phyloP scores from a whole-genome alignment of 2,329 filamentous ascomycete genomes.

The Acrodontium crateriforme region DNA sequence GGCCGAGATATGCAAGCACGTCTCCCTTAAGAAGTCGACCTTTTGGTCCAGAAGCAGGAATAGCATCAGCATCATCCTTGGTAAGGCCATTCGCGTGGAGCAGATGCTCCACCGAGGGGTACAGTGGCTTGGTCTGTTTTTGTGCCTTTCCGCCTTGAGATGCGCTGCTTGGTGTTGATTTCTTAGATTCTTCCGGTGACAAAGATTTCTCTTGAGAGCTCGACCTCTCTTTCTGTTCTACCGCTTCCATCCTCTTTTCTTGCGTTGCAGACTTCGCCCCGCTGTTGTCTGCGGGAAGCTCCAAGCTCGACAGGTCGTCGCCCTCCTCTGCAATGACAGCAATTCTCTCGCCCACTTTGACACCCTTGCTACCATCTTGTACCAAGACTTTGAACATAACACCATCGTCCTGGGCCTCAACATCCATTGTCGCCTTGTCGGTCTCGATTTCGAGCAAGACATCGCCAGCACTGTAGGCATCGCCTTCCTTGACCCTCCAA shows the following conservation, averaged over 20 bases:
- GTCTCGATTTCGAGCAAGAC: slow-evolving; percentile 87
- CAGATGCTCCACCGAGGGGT: slow-evolving; percentile 73
- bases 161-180: slow-evolving; percentile 1
- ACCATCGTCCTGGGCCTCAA: slow-evolving; percentile 83
- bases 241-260: slow-evolving; percentile 10
- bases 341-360: slow-evolving; percentile 69
- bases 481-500: slow-evolving; percentile 81
- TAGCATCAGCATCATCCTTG: slow-evolving; percentile 62
- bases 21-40: slow-evolving; percentile 90
- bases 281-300: slow-evolving; percentile 55
- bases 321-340: slow-evolving; percentile 69
- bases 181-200: not conserved
- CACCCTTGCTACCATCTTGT: slow-evolving; percentile 57
- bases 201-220: slow-evolving; percentile 4
- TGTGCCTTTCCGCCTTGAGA: slow-evolving; percentile 25
- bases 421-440: slow-evolving; percentile 89
- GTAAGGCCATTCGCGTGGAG: slow-evolving; percentile 67
- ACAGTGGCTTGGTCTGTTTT: slow-evolving; percentile 57
- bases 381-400: slow-evolving; percentile 71
- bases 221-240: slow-evolving; percentile 9
- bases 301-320: slow-evolving; percentile 61
- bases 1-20: slow-evolving; percentile 76
- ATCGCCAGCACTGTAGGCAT: slow-evolving; percentile 68
- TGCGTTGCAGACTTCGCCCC: slow-evolving; percentile 20
- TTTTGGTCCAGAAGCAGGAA: slow-evolving; percentile 74